These are phyloP conservation scores for Ganoderma lingzhi DNA, from an alignment of 1,284 basidiomycete genomes.

Conservation along the genomic window DNA sequence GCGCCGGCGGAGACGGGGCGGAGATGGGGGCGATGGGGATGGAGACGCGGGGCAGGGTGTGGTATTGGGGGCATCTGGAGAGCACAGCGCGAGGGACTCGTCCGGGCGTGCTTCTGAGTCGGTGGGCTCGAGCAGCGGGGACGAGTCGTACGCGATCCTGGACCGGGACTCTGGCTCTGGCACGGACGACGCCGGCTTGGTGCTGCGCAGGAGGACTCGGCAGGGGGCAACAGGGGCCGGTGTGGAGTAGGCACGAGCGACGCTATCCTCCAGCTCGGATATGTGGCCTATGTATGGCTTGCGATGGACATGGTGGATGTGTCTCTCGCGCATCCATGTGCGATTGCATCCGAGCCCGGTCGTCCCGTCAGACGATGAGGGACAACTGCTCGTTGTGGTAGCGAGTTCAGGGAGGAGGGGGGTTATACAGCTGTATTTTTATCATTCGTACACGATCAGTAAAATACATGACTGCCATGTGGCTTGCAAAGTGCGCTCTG, in stretches of 20 bases:
- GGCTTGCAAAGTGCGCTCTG: conserved; percentile 12
- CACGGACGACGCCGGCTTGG: conserved; percentile 40
- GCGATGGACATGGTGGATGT: not conserved
- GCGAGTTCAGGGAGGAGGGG: conserved; percentile 25
- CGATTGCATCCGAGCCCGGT: conserved; percentile 12
- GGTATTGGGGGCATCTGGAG: not conserved
- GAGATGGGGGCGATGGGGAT: conserved; percentile 13
- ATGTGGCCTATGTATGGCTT: not conserved
- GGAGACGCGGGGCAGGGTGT: conserved; percentile 1
- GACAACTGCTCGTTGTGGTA: conserved; percentile 29
- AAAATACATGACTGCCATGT: conserved; percentile 29
- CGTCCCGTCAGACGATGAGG: conserved; percentile 26
- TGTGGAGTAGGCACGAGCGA: conserved; percentile 19
- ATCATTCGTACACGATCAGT: conserved; percentile 35
- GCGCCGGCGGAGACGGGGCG: conserved; percentile 18
- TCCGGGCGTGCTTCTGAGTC: conserved; percentile 25
- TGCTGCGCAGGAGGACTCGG: conserved; percentile 35
- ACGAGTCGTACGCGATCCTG: conserved; percentile 39
- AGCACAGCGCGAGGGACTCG: conserved; percentile 23
- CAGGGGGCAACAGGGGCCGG: conserved; percentile 31
- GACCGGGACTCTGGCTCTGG: conserved; percentile 43
- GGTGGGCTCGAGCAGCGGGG: conserved; percentile 39
- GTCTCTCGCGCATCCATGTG: not conserved
- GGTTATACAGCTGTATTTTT: conserved; percentile 37
- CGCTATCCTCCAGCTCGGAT: not conserved